These are phyloP conservation scores for Ceratobasidium sp. DNA, from an alignment of 1,284 basidiomycete species.

Conservation along the genomic window DNA sequence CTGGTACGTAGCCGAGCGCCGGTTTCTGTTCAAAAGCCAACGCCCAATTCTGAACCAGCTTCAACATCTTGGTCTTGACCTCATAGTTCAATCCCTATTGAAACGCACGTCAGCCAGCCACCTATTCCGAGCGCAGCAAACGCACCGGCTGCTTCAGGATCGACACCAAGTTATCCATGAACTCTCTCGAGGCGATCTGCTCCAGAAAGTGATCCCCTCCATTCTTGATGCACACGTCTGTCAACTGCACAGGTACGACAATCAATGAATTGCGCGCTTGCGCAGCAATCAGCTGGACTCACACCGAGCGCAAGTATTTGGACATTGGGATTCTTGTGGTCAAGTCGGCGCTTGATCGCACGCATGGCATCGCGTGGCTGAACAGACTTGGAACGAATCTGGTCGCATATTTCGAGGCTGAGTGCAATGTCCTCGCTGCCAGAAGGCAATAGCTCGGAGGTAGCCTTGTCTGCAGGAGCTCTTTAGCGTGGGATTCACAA, in stretches of 20 bases:
- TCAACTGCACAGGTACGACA: slow-evolving; percentile 67
- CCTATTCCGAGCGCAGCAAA: slow-evolving; percentile 30
- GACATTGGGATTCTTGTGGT: slow-evolving; percentile 97
- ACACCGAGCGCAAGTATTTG: slow-evolving; percentile 89
- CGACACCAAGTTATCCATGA: slow-evolving; percentile 91
- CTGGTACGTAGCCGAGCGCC: slow-evolving; percentile 78
- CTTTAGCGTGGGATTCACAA: slow-evolving; percentile 28
- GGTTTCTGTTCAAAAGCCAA: slow-evolving; percentile 87
- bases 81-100: slow-evolving; percentile 75
- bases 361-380: slow-evolving; percentile 90
- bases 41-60: slow-evolving; percentile 93
- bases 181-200: slow-evolving; percentile 89
- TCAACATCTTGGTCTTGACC: slow-evolving; percentile 85
- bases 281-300: slow-evolving; percentile 56
- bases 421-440: slow-evolving; percentile 91
- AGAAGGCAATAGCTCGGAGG: slow-evolving; percentile 85
- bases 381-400: slow-evolving; percentile 93
- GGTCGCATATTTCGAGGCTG: slow-evolving; percentile 96
- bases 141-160: slow-evolving; percentile 75
- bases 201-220: slow-evolving; percentile 92
- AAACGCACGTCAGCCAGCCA: slow-evolving; percentile 30
- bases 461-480: slow-evolving; percentile 79
- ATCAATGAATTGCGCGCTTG: slow-evolving; percentile 23
- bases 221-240: slow-evolving; percentile 97
- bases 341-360: slow-evolving; percentile 86